Evolutionary conservation across 2,329 filamentous ascomycete species (phyloP), one percentile per base, ranked within the genome.

Genomic region (Epichloe typhina): DNA sequence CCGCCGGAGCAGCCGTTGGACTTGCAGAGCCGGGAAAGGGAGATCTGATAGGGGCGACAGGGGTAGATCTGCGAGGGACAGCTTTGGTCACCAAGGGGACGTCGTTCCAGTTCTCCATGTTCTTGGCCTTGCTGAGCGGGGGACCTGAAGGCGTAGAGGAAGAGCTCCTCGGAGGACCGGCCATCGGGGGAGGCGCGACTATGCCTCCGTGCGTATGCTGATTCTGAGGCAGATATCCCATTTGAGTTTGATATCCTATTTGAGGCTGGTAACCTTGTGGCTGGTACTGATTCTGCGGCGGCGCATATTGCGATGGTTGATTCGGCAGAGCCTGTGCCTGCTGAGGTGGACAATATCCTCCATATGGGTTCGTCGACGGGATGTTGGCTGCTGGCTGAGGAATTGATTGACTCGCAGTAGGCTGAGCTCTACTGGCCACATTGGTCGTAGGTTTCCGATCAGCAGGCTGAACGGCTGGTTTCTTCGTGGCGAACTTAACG

Each of bases 41-140:
- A 17, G 86, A 80, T n/a, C 75, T 80, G 47, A 89, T 80, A 3
- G 84, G 73, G 48, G 81, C 78, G 19, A 80, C 72, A 50, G 90
- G 88, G 1, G 91, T 96, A 44, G 76, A 75, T 62, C 84, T 80
- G 57, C 90, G 82, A 13, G 79, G 77, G n/a, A 84, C 76, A 50
- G 77, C 72, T 71, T 91, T 88, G 44, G 80, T 76, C 44, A 97
- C 86, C 60, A 95, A 78, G 1, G 93, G 93, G 48, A 94, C 84
- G 66, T 98, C 93, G 59, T 98, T 98, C 93, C 93, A 98, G 59
- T 86, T 85, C 31, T 83, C 80, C 55, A 83, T 83, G 56, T 85
- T 84, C 62, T 82, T 83, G 52, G 79, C 73, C 61, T 80, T 82
- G 9, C 86, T 80, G 17, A 87, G 80, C 21, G 88, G 83, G 83